phyloP scores from a whole-genome alignment of 257 asterid species.

The Gentiana straminea region DNA sequence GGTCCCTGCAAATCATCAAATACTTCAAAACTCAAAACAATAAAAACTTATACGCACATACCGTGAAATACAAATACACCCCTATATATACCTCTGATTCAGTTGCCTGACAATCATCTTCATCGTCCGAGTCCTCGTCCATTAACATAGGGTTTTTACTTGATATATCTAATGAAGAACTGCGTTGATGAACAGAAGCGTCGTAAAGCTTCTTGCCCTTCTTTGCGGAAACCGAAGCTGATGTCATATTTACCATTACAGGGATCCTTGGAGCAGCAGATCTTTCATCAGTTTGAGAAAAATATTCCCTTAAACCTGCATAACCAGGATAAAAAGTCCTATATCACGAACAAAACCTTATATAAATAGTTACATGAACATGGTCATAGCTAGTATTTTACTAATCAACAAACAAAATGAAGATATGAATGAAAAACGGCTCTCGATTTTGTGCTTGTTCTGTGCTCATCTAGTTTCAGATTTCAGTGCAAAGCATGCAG shows the following conservation, averaged over 20 bases:
- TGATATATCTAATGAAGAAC: conserved; percentile 74
- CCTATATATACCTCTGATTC: conserved; percentile 60
- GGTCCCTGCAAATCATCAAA: conserved; percentile 45
- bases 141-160: conserved; percentile 51
- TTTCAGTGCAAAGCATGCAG: no score
- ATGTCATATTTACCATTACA: conserved; percentile 91
- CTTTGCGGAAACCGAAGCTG: conserved; percentile 59
- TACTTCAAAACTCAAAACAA: background rate
- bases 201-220: conserved; percentile 45
- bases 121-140: conserved; percentile 96
- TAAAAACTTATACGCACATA: background rate
- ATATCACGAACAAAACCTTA: no score
- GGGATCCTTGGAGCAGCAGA: conserved; percentile 88
- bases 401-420: no score
- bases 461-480: no score
- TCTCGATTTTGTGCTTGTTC: no score
- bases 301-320: conserved; percentile 84
- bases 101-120: conserved; percentile 69
- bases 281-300: conserved; percentile 91
- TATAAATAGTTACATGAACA: no score
- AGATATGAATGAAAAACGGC: no score
- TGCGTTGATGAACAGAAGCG: conserved; percentile 54
- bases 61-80: conserved; percentile 2
- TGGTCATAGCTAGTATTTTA: no score
- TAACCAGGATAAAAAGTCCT: conserved; percentile 8